Percentiles rank a stretch among this genome's conserved stretches.
Conservation (phyloP, 495 filamentous ascomycete genomes). For the Penicillium herquei region DNA sequence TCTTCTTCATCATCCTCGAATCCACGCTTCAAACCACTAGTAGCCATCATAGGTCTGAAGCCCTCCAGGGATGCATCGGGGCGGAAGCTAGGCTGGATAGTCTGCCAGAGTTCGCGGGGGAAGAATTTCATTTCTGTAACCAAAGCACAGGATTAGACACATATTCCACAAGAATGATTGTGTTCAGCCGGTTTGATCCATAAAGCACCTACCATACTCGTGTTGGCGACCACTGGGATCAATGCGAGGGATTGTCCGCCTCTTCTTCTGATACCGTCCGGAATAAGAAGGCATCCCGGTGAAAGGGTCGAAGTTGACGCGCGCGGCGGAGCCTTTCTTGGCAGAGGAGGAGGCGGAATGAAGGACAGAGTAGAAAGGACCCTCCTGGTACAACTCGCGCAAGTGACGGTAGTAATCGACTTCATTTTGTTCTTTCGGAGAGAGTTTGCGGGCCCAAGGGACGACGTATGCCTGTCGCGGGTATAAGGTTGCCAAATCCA, state of each 20-base stretch:
- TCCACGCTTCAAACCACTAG: conserved; percentile 34
- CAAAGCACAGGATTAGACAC: conserved; percentile 5
- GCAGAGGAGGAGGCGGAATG: conserved; percentile 43
- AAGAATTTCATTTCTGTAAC: conserved; percentile 53
- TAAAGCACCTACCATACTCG: conserved; percentile 37
- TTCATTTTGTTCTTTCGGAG: conserved; percentile 31
- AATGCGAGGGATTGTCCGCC: conserved; percentile 47
- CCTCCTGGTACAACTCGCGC: conserved; percentile 54
- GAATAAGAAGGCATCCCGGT: conserved; percentile 59
- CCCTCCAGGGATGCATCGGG: conserved; percentile 34
- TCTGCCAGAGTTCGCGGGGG: conserved; percentile 54
- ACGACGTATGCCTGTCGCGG: conserved; percentile 36
- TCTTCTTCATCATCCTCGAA: conserved; percentile 51
- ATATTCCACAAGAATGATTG: background rate
- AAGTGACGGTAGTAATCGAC: conserved; percentile 48
- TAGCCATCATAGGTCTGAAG: conserved; percentile 20
- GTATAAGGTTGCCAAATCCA: background rate
- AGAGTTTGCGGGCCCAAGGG: conserved; percentile 33
- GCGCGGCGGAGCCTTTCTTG: conserved; percentile 38
- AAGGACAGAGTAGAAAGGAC: conserved; percentile 57
- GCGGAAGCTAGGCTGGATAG: conserved; percentile 48
- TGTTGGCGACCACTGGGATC: conserved; percentile 34
- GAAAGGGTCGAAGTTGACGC: conserved; percentile 55
- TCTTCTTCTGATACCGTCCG: conserved; percentile 54
- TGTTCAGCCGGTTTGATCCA: conserved; percentile 8